A percentile compares a stretch with the other conserved stretches of the same genome.
phyloP scores from a whole-genome alignment of 768 basidiomycete genomes.

The Tricholoma sp. region DNA sequence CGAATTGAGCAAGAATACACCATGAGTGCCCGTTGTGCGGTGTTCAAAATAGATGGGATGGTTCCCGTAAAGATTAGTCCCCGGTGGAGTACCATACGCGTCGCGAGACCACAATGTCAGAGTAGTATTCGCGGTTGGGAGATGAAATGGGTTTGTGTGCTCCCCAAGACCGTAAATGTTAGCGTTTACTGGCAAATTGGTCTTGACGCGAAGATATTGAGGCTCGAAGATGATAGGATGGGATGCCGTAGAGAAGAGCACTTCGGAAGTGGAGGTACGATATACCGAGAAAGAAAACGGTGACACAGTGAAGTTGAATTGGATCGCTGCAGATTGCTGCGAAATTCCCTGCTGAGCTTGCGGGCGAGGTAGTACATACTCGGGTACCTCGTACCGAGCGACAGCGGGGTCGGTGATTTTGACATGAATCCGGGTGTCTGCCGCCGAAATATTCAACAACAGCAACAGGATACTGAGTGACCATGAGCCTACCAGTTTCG shows the following conservation, averaged over 20 bases:
- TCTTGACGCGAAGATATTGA: constrained; percentile 73
- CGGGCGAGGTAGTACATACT: constrained; percentile 56
- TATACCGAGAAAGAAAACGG: constrained; percentile 61
- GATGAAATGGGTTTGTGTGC: constrained; percentile 61
- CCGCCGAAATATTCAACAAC: neutral
- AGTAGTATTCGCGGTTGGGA: constrained; percentile 42
- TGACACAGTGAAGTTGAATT: constrained; percentile 53
- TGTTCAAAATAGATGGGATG: constrained; percentile 76
- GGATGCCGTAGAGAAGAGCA: constrained; percentile 56
- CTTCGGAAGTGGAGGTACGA: constrained; percentile 43
- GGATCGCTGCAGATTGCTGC: constrained; percentile 35
- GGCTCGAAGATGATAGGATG: constrained; percentile 70
- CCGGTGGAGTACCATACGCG: constrained; percentile 50
- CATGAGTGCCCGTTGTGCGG: constrained; percentile 60
- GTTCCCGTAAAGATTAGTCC: constrained; percentile 66
- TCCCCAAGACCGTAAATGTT: constrained; percentile 82
- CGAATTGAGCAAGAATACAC: constrained; percentile 63
- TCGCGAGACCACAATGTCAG: constrained; percentile 64
- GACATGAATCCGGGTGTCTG: constrained; percentile 56
- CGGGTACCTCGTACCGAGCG: constrained; percentile 60
- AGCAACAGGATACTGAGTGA: neutral
- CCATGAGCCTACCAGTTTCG: constrained; percentile 43
- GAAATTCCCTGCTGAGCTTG: constrained; percentile 19
- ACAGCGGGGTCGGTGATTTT: constrained; percentile 52
- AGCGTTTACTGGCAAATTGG: constrained; percentile 48